phyloP scores from a whole-genome alignment of 345 rosid species.

The Erysimum cheiranthoides region DNA sequence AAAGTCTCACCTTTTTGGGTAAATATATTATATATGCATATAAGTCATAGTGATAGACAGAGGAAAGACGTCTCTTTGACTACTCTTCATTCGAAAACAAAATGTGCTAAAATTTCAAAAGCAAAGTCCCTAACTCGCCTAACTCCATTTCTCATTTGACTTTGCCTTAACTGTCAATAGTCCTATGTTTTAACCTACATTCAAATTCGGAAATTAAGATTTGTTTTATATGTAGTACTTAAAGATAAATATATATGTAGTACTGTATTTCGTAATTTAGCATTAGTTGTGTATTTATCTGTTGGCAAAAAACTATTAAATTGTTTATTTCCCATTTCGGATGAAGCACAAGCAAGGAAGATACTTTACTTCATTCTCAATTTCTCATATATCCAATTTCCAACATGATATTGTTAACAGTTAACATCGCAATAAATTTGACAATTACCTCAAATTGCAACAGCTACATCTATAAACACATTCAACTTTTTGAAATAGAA shows the following conservation, averaged over 20 bases:
- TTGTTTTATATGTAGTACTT: neutral
- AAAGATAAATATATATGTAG: neutral
- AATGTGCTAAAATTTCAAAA: constrained; percentile 36
- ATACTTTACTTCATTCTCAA: neutral
- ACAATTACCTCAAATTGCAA: neutral
- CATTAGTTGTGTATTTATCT: neutral
- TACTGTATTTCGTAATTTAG: too few species aligned
- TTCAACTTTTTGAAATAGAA: neutral
- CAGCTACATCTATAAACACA: constrained; percentile 3
- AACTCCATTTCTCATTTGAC: constrained; percentile 47
- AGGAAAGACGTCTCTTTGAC: constrained; percentile 48
- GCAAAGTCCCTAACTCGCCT: constrained; percentile 46
- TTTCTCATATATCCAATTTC: neutral
- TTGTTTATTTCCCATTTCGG: neutral
- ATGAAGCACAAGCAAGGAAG: neutral
- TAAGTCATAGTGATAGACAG: constrained; percentile 39
- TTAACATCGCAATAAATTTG: neutral
- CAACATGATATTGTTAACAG: neutral
- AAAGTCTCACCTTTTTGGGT: constrained; percentile 28
- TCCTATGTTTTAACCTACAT: constrained; percentile 21
- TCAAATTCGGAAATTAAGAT: neutral
- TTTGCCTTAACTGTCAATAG: constrained; percentile 42
- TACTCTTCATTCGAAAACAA: constrained; percentile 25
- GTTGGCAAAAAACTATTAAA: neutral
- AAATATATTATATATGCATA: constrained; percentile 9